Percentiles rank a stretch among this genome's conserved stretches.
These are phyloP conservation scores for Ophidiomyces ophidiicola DNA, from an alignment of 2,329 filamentous ascomycete species.

Conservation along the genomic window DNA sequence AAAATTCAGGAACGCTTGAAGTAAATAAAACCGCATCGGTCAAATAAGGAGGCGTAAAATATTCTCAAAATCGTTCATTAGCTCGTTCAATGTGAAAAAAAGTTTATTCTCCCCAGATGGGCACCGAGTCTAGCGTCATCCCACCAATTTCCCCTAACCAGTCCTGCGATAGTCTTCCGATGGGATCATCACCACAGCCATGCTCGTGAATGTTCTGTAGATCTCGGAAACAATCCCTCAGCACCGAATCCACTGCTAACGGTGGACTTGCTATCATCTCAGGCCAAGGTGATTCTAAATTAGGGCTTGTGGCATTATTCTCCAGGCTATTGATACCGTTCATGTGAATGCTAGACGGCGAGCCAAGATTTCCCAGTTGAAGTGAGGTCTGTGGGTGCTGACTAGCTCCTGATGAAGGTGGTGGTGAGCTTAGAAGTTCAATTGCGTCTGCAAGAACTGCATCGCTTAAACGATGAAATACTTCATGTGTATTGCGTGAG, in stretches of 20 bases:
- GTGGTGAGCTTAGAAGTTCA: constrained; percentile 18
- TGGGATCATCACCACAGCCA: constrained; percentile 21
- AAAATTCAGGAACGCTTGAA: too few species aligned
- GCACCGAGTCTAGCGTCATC: constrained; percentile 13
- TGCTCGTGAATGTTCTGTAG: constrained; percentile 19
- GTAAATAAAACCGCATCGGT: too few species aligned
- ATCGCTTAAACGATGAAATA: constrained; percentile 35
- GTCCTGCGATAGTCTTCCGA: constrained; percentile 25
- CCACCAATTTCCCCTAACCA: constrained; percentile 22
- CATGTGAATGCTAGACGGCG: constrained; percentile 9
- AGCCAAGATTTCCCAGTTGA: background rate
- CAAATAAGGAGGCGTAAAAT: too few species aligned
- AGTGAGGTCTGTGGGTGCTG: constrained; percentile 1
- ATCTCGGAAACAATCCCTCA: constrained; percentile 31
- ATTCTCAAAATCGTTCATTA: too few species aligned
- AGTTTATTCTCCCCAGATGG: constrained; percentile 12
- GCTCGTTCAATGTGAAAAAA: too few species aligned
- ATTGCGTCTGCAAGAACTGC: constrained; percentile 34
- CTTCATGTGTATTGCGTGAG: constrained; percentile 31
- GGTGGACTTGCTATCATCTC: constrained; percentile 9
- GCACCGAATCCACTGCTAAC: constrained; percentile 29
- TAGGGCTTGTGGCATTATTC: background rate
- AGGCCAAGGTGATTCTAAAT: constrained; percentile 11
- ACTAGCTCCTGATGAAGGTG: constrained; percentile 13
- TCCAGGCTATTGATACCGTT: constrained; percentile 6